Percentiles rank a stretch among this genome's conserved stretches.
Conservation (phyloP, 345 rosid genomes). For the Iberis pinnata region DNA sequence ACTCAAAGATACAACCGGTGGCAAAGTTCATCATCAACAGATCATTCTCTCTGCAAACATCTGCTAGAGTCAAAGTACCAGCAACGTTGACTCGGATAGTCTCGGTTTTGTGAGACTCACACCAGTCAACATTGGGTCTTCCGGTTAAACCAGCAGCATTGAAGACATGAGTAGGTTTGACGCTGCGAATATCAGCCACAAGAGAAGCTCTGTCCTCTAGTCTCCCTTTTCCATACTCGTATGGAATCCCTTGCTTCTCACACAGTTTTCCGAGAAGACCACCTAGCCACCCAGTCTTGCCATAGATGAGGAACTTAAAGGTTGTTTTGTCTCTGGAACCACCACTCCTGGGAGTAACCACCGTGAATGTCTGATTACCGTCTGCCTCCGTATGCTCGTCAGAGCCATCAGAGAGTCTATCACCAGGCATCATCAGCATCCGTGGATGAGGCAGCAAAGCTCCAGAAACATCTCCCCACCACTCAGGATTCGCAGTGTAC, state of each 20-base stretch:
- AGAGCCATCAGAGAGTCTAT: conserved; percentile 54
- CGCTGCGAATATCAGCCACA: conserved; percentile 52
- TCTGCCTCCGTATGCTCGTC: conserved; percentile 48
- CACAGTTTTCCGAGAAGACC: conserved; percentile 74
- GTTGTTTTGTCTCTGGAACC: conserved; percentile 41
- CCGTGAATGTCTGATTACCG: conserved; percentile 48
- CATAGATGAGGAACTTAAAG: conserved; percentile 74
- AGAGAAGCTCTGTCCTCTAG: conserved; percentile 68
- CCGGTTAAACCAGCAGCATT: conserved; percentile 95
- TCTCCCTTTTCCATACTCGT: conserved; percentile 80
- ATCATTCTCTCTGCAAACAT: conserved; percentile 70
- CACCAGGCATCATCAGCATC: conserved; percentile 87
- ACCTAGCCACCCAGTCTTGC: conserved; percentile 90
- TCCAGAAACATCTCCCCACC: conserved; percentile 96
- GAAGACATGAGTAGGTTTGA: conserved; percentile 80
- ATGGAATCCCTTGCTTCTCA: conserved; percentile 66
- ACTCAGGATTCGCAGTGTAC: conserved; percentile 77
- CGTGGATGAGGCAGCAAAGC: conserved; percentile 83
- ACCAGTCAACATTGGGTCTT: conserved; percentile 94
- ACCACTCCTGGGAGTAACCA: conserved; percentile 43
- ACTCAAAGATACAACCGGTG: conserved; percentile 90
- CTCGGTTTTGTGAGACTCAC: conserved; percentile 83
- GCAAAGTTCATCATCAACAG: conserved; percentile 79
- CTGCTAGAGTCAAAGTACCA: conserved; percentile 79
- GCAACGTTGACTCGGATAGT: conserved; percentile 81